Percentiles rank a stretch among this genome's conserved stretches.
Evolutionary conservation across 371 early-diverging fungal species (phyloP).

Genomic region (Nematocida ausubeli): DNA sequence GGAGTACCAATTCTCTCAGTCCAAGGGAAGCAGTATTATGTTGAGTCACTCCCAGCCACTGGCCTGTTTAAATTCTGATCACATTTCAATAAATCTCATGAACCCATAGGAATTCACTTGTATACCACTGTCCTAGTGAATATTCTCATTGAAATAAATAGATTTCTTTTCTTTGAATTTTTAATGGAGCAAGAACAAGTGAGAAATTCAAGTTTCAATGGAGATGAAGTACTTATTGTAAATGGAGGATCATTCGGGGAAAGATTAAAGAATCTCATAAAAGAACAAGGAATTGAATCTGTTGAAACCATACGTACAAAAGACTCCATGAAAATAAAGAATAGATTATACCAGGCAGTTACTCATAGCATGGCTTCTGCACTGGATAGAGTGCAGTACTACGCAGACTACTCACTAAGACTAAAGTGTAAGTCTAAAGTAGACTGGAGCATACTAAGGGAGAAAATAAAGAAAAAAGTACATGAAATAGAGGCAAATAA

Average conservation of each 20-base stretch:
- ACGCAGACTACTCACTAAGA: not conserved
- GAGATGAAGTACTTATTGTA: not conserved
- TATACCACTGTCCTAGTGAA: no score
- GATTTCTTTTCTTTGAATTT: not conserved
- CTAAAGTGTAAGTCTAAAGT: not conserved
- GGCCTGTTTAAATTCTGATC: slow-evolving; percentile 44
- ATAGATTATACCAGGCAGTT: not conserved
- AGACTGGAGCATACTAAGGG: not conserved
- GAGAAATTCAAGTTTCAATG: not conserved
- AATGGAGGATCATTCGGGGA: slow-evolving; percentile 14
- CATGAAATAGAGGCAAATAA: not conserved
- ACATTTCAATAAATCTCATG: no score
- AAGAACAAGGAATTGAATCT: not conserved
- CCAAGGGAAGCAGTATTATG: slow-evolving; percentile 78
- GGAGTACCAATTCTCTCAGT: slow-evolving; percentile 99
- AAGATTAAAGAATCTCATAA: not conserved
- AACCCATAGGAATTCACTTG: no score
- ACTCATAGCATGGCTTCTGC: not conserved
- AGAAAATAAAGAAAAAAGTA: slow-evolving; percentile 1
- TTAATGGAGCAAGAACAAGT: not conserved
- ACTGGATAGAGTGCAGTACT: slow-evolving; percentile 8
- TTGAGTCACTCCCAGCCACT: slow-evolving; percentile 80
- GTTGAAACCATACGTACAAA: not conserved
- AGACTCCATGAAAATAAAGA: not conserved
- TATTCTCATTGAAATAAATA: not conserved